Evolutionary conservation across 1,139 yeast species (phyloP), one percentile per base, ranked within the genome.

Genomic region (Zygoascus sp.): DNA sequence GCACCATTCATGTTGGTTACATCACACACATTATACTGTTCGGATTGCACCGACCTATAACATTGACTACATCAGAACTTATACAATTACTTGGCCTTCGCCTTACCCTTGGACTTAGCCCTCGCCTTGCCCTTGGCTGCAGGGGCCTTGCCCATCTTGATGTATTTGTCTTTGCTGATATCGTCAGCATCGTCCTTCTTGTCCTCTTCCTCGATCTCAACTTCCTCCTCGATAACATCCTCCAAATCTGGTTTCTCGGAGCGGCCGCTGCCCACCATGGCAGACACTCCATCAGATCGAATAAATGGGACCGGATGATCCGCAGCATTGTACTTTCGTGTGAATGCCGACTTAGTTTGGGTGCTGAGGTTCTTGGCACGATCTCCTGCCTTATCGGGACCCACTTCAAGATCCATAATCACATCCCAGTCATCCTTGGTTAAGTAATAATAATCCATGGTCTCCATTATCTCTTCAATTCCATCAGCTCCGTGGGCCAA

Each of bases 381-480:
- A 25, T 52, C 56, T 32, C 62, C 68, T 22, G 64, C 59, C 51
- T 64, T 61, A 11, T 37, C 37, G 8, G 42, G 42, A 0, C 95
- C 95, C 13, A 89, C 81, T 19, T 88, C 83, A 53, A 89, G 77
- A 53, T 89, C 97, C 74, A 87, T 70, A 16, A 94, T 70, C 25
- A 76, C 76, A 59, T 90, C 97, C 89, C 95, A 92, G 65, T 92
- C 97, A 50, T 90, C 96, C 59, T 80, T 83, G 9, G 95, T 85
- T 39, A 94, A 65, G 61, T 78, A 92, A 64, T 94, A 92, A 32
- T 79, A 73, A 64, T 92, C 98, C 86, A 92, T 77, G 1, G 79
- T 58, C 11, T 72, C 72, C 41, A 92, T 81, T 2, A 86, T 81
- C 2, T 74, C 76, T 0, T 72, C 72, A 23, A 92, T 76, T 1